A percentile compares a stretch with the other conserved stretches of the same genome.
Conservation (phyloP, 805 yeast genomes). For the Starmerella geochares region DNA sequence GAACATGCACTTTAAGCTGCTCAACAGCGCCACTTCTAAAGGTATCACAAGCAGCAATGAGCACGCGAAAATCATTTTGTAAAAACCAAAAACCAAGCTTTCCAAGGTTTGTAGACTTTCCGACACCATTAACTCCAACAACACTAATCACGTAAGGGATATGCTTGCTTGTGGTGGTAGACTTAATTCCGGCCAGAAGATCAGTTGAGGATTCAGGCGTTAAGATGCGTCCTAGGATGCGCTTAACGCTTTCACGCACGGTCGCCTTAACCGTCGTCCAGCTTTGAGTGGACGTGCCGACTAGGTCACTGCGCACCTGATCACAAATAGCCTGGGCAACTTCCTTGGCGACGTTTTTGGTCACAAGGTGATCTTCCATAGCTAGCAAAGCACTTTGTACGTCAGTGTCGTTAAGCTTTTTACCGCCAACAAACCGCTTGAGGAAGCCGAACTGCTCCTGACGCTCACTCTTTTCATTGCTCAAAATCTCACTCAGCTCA, state of each 20-base stretch:
- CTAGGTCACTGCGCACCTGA: conserved; percentile 56
- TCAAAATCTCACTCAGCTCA: conserved; percentile 39
- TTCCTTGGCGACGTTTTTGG: conserved; percentile 84
- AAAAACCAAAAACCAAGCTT: conserved; percentile 91
- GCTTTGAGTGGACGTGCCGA: conserved; percentile 60
- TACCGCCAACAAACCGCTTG: conserved; percentile 56
- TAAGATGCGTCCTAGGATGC: conserved; percentile 53
- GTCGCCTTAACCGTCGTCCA: conserved; percentile 69
- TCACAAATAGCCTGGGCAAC: conserved; percentile 66
- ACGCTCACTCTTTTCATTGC: conserved; percentile 7
- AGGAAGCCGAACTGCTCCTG: conserved; percentile 48
- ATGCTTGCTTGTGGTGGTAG: conserved; percentile 26
- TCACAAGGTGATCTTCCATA: conserved; percentile 64
- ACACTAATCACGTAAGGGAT: conserved; percentile 91
- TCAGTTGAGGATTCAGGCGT: conserved; percentile 91
- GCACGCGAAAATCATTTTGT: conserved; percentile 75
- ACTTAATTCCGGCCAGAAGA: conserved; percentile 67
- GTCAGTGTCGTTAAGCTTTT: conserved; percentile 52
- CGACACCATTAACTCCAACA: conserved; percentile 97
- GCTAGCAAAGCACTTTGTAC: conserved; percentile 53
- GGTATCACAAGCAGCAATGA: conserved; percentile 95
- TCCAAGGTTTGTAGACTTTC: conserved; percentile 90
- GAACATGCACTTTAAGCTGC: conserved; percentile 87
- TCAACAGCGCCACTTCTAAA: conserved; percentile 99
- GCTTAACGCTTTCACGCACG: conserved; percentile 51